Base-by-base conservation (phyloP, 257 asterid species). In the Rehmannia glutinosa region DNA sequence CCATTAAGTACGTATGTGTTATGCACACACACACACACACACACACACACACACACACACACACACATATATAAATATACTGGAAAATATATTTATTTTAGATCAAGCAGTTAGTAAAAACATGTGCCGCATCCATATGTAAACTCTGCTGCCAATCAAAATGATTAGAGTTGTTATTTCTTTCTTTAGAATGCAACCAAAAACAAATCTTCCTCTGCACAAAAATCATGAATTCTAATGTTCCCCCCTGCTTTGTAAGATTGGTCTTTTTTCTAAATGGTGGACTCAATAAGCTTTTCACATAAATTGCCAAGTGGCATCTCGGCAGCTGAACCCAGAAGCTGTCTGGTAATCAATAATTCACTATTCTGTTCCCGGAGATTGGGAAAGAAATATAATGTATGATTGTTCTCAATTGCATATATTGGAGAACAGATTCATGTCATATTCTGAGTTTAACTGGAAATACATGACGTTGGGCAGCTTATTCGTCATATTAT, bases 391-490 rank as follows among this genome's bases (percentile, higher is more conserved):
- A 12, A 25, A 12, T 30, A 3, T 50, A 19, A 36, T 45, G 38
- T 24, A 23, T 0, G 39, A 50, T 5, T 39, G 25, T 38, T 15
- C 54, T 39, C 13, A 66, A 42, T 41, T 45, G 46, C 68, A 58
- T n/a, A 33, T 32, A 15, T 8, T 13, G 7, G 53, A 36, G 15
- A 25, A 47, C 64, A 68, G 50, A 13, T 60, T 17, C 10, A 23
- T 1, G 36, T 64, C 70, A 56, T 41, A 69, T 15, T 68, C 74
- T 19, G 30, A 57, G 49, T 54, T 60, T 51, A 42, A 62, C 41
- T 16, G 51, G 28, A 67, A 60, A n/a, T n/a, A n/a, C n/a, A n/a
- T n/a, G 20, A 24, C 15, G 21, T 21, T 57, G 28, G 46, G 23
- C 68, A 35, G 27, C 35, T 64, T 43, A 61, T 36, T 38, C 12